Conservation (phyloP, 2,329 filamentous ascomycete species). For the Fusarium globosum region DNA sequence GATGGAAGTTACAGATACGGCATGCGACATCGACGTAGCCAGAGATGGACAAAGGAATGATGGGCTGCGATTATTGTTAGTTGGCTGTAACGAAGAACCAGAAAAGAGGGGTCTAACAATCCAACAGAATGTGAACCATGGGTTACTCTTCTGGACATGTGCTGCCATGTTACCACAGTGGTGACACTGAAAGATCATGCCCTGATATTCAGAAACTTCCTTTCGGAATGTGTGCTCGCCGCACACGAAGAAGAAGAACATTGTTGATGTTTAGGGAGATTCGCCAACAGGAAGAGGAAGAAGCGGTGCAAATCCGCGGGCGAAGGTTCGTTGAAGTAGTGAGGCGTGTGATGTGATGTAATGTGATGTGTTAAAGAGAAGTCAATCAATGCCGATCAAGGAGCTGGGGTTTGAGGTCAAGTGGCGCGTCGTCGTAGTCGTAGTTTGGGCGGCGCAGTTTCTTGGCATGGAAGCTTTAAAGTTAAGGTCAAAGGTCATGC, state of each 20-base stretch:
- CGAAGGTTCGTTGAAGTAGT: not conserved
- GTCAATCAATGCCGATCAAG: not conserved
- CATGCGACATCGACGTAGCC: constrained; percentile 78
- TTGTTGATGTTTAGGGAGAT: constrained; percentile 42
- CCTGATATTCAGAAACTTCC: constrained; percentile 70
- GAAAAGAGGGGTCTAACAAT: constrained; percentile 59
- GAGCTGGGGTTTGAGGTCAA: not conserved
- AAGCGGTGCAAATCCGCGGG: not conserved
- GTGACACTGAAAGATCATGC: constrained; percentile 70
- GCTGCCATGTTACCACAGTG: constrained; percentile 74
- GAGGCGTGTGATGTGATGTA: not conserved
- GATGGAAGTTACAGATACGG: constrained; percentile 80
- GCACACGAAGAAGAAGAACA: constrained; percentile 73
- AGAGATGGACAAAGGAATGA: constrained; percentile 76
- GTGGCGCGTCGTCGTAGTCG: constrained; percentile 34
- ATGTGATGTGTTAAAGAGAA: constrained; percentile 7
- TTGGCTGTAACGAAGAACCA: not conserved
- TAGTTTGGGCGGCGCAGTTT: constrained; percentile 33
- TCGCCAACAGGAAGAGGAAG: not conserved
- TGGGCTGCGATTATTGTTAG: constrained; percentile 60
- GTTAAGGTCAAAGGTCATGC: constrained; percentile 14
- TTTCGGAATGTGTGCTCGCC: constrained; percentile 71
- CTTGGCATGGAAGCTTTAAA: constrained; percentile 30
- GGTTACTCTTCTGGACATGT: constrained; percentile 70
- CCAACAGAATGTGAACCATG: constrained; percentile 86